Base-by-base conservation (phyloP, 371 early-diverging fungal genomes). In the Mucor sp. region DNA sequence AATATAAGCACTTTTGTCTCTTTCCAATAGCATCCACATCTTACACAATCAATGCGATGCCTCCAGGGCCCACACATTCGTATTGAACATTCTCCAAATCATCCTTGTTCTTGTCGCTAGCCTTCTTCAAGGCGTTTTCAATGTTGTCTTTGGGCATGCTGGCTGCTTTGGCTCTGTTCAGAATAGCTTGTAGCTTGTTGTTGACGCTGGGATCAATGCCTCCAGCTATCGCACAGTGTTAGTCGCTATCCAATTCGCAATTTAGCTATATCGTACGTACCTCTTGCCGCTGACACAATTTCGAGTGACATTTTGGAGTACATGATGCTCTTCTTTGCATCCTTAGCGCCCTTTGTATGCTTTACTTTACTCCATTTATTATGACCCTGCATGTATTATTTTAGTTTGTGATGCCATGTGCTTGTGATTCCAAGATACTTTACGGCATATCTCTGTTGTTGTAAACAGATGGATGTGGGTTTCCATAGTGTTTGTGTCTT, bases 131-230 rank as follows among this genome's bases (percentile, higher is more conserved):
- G 9, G 92, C 90, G 44, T 78, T 83, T 66, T 93, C 91, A 47
- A 92, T 75, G 65, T 81, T 93, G 62, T 87, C 87, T 64, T 89
- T 93, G 8, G 94, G 90, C 85, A 93, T 81, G 66, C 84, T 86
- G 0, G 76, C 81, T 35, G 78, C 76, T 60, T 83, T 84, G 6
- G 91, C 91, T 63, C 83, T 80, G 35, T 81, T 82, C n/a, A 93
- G 69, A 7, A 87, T 84, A 3, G 90, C 79, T 3, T 86, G 81
- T 17, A 90, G 69, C 37, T 81, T 74, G 12, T 83, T 70, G 66
- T 88, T 88, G 25, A 76, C 53, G 14, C 44, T 41, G 4, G 83
- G 77, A 72, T 90, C 90, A 0, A 78, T n/a, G 9, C 87, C 87
- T 17, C 84, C 84, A 44, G 82, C 86, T 83, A 48, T 39, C 3